Conservation (phyloP, 345 rosid genomes). For the Gossypium rotundifolium region DNA sequence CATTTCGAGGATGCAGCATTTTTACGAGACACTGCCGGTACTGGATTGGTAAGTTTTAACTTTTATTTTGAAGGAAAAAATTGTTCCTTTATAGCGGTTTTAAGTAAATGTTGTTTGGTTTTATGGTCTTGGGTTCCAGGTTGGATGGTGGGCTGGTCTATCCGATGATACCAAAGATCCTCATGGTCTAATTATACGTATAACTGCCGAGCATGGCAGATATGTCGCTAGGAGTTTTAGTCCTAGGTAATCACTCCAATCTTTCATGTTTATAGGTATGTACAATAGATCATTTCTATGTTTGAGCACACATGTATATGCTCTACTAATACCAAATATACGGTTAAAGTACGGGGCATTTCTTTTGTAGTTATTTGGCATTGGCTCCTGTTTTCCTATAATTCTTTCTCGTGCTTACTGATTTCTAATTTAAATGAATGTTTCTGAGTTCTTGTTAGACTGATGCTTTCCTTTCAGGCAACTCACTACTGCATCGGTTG, state of each 20-base stretch:
- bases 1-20: constrained; percentile 72
- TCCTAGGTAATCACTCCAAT: constrained; percentile 54
- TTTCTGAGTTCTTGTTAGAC: constrained; percentile 16
- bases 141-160: constrained; percentile 98
- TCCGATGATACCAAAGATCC: constrained; percentile 75
- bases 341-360: neutral
- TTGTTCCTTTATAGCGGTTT: neutral
- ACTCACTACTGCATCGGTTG: constrained; percentile 63
- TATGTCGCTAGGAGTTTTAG: constrained; percentile 77
- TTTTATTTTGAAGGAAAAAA: neutral
- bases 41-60: constrained; percentile 69
- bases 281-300: neutral
- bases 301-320: neutral
- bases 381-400: neutral
- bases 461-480: constrained; percentile 45
- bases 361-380: neutral
- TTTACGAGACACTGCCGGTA: constrained; percentile 76
- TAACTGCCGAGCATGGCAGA: constrained; percentile 96
- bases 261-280: neutral
- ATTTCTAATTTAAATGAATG: neutral
- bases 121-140: constrained; percentile 34
- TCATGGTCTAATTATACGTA: constrained; percentile 70
- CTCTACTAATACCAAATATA: neutral
- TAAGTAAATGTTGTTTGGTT: neutral
- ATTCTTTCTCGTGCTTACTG: neutral